Percentiles rank a stretch among this genome's conserved stretches.
Evolutionary conservation across 2,329 filamentous ascomycete species (phyloP).

Genomic region (Dothidotthia symphoricarpi): DNA sequence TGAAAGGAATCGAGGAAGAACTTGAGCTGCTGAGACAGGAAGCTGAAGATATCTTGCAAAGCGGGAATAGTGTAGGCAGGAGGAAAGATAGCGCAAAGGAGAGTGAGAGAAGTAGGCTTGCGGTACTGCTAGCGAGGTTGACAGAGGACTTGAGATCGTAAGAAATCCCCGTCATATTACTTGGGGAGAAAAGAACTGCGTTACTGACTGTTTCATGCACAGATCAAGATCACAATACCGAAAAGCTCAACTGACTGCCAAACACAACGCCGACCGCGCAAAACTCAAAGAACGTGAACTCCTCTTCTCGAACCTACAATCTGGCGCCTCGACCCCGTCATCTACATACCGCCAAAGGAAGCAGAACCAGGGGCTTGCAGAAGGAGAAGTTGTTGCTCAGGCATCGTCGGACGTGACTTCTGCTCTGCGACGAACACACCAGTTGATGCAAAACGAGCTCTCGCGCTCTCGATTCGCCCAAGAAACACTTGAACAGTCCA

Average conservation of each 20-base stretch:
- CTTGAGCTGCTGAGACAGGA: slow-evolving; percentile 79
- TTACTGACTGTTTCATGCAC: background rate
- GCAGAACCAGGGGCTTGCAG: slow-evolving; percentile 56
- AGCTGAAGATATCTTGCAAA: slow-evolving; percentile 63
- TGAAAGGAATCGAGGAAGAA: slow-evolving; percentile 79
- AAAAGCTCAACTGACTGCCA: slow-evolving; percentile 76
- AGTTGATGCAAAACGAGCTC: slow-evolving; percentile 81
- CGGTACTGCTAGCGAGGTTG: slow-evolving; percentile 65
- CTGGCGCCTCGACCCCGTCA: slow-evolving; percentile 38
- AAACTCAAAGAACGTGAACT: slow-evolving; percentile 74
- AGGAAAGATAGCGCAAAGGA: slow-evolving; percentile 55
- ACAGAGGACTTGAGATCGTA: slow-evolving; percentile 71
- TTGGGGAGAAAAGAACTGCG: too few species aligned
- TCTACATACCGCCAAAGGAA: slow-evolving; percentile 39
- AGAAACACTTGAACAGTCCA: slow-evolving; percentile 81
- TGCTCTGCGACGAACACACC: slow-evolving; percentile 80
- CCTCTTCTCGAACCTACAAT: slow-evolving; percentile 65
- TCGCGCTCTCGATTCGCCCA: slow-evolving; percentile 85
- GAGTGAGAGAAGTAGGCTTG: slow-evolving; percentile 63
- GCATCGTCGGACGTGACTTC: slow-evolving; percentile 81
- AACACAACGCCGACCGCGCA: slow-evolving; percentile 69
- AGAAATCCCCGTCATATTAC: slow-evolving; percentile 16
- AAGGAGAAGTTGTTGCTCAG: slow-evolving; percentile 70
- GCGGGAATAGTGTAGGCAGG: slow-evolving; percentile 32
- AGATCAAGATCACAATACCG: slow-evolving; percentile 69